Evolutionary conservation across 805 yeast species (phyloP).

Genomic region (Ogataea glucozyma): DNA sequence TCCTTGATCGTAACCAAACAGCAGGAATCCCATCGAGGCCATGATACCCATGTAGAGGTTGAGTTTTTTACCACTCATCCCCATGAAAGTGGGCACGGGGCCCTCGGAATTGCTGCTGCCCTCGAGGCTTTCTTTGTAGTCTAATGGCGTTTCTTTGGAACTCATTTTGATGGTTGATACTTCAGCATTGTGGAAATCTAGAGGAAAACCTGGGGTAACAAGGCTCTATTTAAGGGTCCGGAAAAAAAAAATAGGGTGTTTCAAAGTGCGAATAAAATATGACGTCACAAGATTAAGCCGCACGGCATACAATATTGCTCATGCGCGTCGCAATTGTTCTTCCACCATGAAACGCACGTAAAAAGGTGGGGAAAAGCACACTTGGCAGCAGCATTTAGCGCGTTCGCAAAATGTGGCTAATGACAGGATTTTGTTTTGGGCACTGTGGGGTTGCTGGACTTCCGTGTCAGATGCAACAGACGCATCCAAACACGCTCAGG

Average conservation of each 20-base stretch:
- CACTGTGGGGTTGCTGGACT: too few species aligned
- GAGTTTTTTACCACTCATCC: slow-evolving; percentile 22
- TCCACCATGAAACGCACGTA: not conserved
- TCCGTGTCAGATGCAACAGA: too few species aligned
- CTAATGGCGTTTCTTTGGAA: slow-evolving; percentile 1
- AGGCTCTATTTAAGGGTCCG: slow-evolving; percentile 1
- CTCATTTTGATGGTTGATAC: too few species aligned
- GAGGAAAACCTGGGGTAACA: not conserved
- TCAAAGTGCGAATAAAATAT: too few species aligned
- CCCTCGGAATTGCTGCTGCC: too few species aligned
- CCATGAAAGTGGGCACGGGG: slow-evolving; percentile 14
- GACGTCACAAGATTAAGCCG: slow-evolving; percentile 3
- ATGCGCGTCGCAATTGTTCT: not conserved
- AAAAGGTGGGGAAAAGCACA: not conserved
- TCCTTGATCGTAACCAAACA: slow-evolving; percentile 56
- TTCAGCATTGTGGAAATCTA: too few species aligned
- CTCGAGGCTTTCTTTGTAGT: too few species aligned
- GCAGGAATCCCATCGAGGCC: slow-evolving; percentile 38
- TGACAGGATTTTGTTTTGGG: too few species aligned
- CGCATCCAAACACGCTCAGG: too few species aligned
- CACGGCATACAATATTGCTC: not conserved
- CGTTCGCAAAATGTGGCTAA: too few species aligned
- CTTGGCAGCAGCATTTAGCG: too few species aligned
- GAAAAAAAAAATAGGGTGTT: slow-evolving; percentile 1
- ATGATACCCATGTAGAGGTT: slow-evolving; percentile 20